Base-by-base conservation (phyloP, 192 early-diverging fungal genomes). In the Coemansia sp. region DNA sequence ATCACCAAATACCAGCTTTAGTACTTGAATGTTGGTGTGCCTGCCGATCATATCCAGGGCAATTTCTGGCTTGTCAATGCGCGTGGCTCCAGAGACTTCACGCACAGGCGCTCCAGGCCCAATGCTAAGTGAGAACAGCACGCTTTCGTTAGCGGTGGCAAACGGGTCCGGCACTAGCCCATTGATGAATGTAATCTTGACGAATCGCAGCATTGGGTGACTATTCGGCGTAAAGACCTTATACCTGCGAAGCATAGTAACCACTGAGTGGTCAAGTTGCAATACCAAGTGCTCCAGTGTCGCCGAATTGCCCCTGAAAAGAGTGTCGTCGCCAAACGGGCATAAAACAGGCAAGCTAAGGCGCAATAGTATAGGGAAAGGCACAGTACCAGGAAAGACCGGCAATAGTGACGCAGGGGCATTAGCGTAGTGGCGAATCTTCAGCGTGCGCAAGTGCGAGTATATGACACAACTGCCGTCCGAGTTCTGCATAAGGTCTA, bases 261-360 rank as follows among this genome's bases (percentile, higher is more conserved):
- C 38, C 11, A 56, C 17, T 22, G 24, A 27, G 31, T 20, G 31
- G 38, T 55, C 38, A 19, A 32, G 36, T 24, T 20, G 38, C 46
- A 66, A 8, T 19, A 29, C 39, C 22, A 66, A 31, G 24, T 40
- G 34, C 39, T 66, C 50, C 2, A 66, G 34, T n/a, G 38, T 40
- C 11, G 34, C 24, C 6, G n/a, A 4, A 29, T 66, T 66, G 17
- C 51, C 65, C 13, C 65, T 53, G n/a, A 66, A 66, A 24, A 66
- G 31, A 3, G 34, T 40, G 46, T 66, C 65, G 20, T 66, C 65
- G 65, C 38, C 65, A 39, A 66, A 66, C 24, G 65, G 65, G 13
- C 56, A 66, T 10, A 41, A 41, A 5, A n/a, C 41, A 0, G 34
- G 48, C 19, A 38, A 55, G 5, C 40, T 36, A 2, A 66, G 24